Evolutionary conservation across 2,329 filamentous ascomycete genomes (phyloP).

Genomic region (Lachnellula subtilissima): DNA sequence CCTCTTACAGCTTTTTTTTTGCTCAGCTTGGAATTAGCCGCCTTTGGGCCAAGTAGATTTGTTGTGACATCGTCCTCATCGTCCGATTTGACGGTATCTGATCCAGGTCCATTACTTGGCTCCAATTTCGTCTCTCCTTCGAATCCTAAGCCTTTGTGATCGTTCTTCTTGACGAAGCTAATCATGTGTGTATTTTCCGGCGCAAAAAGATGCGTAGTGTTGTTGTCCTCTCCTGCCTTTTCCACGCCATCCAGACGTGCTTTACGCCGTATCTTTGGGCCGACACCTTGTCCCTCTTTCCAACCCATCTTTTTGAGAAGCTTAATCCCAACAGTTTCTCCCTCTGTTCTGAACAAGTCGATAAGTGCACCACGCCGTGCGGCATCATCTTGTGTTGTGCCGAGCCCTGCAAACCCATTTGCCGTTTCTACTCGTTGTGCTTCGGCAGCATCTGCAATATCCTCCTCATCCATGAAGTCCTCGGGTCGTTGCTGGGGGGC

Average conservation of each 20-base stretch:
- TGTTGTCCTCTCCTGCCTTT: conserved; percentile 34
- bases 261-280: conserved; percentile 73
- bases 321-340: conserved; percentile 82
- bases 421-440: conserved; percentile 68
- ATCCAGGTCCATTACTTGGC: conserved; percentile 25
- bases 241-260: conserved; percentile 61
- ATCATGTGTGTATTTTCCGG: conserved; percentile 74
- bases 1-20: conserved; percentile 51
- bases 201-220: conserved; percentile 67
- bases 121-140: conserved; percentile 52
- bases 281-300: conserved; percentile 89
- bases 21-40: conserved; percentile 30
- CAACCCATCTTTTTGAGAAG: conserved; percentile 91
- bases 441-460: conserved; percentile 81
- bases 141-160: conserved; percentile 68
- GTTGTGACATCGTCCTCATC: conserved; percentile 41
- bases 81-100: conserved; percentile 35
- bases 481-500: conserved; percentile 60
- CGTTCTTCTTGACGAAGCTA: conserved; percentile 57
- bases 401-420: conserved; percentile 70
- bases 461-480: conserved; percentile 98
- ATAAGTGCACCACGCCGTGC: conserved; percentile 51
- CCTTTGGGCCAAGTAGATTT: conserved; percentile 16
- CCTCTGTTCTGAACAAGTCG: conserved; percentile 65
- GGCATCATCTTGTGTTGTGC: conserved; percentile 55